A percentile compares a stretch with the other conserved stretches of the same genome.
These are phyloP conservation scores for Diospyros lotus DNA, from an alignment of 148 eudicot genomes.

Conservation along the genomic window DNA sequence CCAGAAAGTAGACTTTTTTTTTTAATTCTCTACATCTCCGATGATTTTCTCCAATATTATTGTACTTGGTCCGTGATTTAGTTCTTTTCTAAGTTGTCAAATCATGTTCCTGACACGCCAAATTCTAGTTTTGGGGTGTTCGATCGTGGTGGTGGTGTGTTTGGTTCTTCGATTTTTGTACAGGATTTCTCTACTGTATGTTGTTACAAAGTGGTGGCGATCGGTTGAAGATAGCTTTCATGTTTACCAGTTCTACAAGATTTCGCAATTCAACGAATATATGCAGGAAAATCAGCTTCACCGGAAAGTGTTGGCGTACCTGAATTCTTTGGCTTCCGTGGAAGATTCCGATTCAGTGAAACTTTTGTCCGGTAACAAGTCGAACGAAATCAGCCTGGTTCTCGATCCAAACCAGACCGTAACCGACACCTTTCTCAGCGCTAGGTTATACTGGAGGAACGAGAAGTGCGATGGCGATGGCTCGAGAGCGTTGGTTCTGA, in stretches of 20 bases:
- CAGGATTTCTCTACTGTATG: conserved; percentile 25
- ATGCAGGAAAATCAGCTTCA: conserved; percentile 53
- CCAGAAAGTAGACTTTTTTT: not conserved
- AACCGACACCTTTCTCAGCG: conserved; percentile 37
- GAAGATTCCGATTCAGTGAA: conserved; percentile 55
- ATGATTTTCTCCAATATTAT: not conserved
- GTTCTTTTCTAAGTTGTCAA: not conserved
- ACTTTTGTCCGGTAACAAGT: conserved; percentile 45
- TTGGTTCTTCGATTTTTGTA: conserved; percentile 23
- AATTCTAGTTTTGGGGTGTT: not conserved
- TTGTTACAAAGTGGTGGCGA: conserved; percentile 17
- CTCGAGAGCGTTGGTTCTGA: conserved; percentile 33
- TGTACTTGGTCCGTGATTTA: not conserved
- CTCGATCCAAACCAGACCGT: conserved; percentile 41
- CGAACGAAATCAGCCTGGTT: conserved; percentile 43
- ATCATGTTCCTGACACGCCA: conserved; percentile 6
- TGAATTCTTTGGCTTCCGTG: conserved; percentile 40
- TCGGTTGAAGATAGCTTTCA: conserved; percentile 28
- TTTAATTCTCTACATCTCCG: not conserved
- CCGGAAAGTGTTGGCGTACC: conserved; percentile 38
- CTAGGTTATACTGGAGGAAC: conserved; percentile 40
- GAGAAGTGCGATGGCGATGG: conserved; percentile 11
- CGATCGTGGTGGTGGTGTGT: conserved; percentile 5
- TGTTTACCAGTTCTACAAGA: conserved; percentile 39
- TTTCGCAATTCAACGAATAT: conserved; percentile 48